phyloP scores from a whole-genome alignment of 306 rosid species.

The Inga laurina region DNA sequence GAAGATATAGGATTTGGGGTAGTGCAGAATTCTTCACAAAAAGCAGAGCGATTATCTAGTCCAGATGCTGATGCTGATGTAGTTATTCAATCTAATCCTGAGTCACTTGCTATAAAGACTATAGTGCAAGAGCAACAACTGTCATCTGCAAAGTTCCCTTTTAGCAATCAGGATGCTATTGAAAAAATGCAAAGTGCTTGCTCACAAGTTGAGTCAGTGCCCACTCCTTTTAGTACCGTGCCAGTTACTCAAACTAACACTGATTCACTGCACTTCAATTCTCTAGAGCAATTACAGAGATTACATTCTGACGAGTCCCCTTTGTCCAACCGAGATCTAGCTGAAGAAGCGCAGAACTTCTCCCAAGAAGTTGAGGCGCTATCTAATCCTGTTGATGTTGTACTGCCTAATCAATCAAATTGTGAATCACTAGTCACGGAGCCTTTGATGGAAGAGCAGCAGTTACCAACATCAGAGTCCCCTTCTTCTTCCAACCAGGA shows the following conservation, averaged over 20 bases:
- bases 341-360: background rate
- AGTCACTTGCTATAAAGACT: slow-evolving; percentile 28
- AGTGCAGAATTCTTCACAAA: slow-evolving; percentile 25
- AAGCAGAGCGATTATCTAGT: slow-evolving; percentile 17
- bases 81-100: slow-evolving; percentile 15
- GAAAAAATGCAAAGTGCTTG: background rate
- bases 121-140: slow-evolving; percentile 20
- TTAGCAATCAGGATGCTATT: background rate
- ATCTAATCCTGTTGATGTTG: slow-evolving; percentile 20
- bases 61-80: background rate
- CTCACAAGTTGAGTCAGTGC: background rate
- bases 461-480: background rate
- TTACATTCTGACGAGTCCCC: background rate
- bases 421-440: slow-evolving; percentile 23
- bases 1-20: slow-evolving; percentile 7
- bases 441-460: background rate
- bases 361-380: background rate
- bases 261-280: background rate
- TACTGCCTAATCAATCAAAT: background rate
- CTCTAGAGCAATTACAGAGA: background rate
- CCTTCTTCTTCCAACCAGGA: background rate
- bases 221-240: slow-evolving; percentile 19
- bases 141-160: slow-evolving; percentile 21
- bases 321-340: background rate
- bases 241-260: background rate